Base-by-base conservation (phyloP, 192 early-diverging fungal genomes). In the Rhizoclosmatium globosum region DNA sequence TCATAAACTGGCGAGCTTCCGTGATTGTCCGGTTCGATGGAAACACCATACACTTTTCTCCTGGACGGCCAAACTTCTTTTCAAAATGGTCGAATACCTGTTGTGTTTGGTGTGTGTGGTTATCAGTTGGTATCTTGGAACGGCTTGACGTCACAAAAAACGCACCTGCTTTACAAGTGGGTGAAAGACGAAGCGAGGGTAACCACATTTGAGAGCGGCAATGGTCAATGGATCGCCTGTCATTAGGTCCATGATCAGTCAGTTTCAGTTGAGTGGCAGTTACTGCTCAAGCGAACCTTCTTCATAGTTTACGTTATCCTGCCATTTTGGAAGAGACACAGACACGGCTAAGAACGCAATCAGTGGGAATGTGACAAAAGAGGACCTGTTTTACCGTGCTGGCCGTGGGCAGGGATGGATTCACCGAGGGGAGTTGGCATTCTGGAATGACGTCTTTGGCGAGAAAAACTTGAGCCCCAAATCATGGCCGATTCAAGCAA, bases 171-270 rank as follows among this genome's bases (percentile, higher is more conserved):
- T 85, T 67, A 96, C 82, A 53, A 82, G 53, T 59, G 92, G 85
- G 80, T 92, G 90, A 80, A 94, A 93, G 76, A 97, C 95, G 86
- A 99, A 99, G 47, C 97, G 93, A 11, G 97, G 97, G 78, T 99
- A 99, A 1, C 97, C 97, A 53, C 87, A 87, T 50, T 89, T 84
- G 91, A 99, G 92, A 46, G 82, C 86, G 41, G 86, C 78, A 53
- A 92, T 82, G 31, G 97, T 94, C 3, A 88, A 80, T 7, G 88
- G 85, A 47, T 91, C 89, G n/a, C 89, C 94, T 68, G 43, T 17
- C 21, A 31, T 31, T 31, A 31, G 31, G 31, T 53, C 17, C 50
- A 53, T 53, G 50, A 7, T 53, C 50, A 13, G 50, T 53, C 11
- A 41, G 61, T 64, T 21, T 64, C 13, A 7, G 43, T 43, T 44